Conservation (phyloP, 1,284 basidiomycete species). For the Exsudoporus floridanus region DNA sequence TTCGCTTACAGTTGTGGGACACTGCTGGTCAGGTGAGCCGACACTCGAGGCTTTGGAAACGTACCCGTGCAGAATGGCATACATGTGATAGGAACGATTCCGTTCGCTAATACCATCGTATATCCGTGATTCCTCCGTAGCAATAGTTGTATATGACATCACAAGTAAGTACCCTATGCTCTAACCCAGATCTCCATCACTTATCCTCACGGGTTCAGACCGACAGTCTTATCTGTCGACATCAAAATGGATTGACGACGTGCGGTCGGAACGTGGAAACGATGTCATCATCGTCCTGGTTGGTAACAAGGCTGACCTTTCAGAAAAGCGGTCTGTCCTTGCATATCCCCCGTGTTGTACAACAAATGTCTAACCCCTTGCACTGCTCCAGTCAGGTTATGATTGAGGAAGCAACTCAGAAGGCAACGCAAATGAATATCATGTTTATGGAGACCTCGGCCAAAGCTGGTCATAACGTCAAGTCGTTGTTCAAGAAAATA, state of each 20-base stretch:
- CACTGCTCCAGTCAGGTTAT: slow-evolving; percentile 84
- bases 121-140: slow-evolving; percentile 97
- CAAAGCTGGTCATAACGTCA: slow-evolving; percentile 99
- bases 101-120: slow-evolving; percentile 98
- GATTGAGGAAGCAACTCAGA: slow-evolving; percentile 92
- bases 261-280: slow-evolving; percentile 93
- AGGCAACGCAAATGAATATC: slow-evolving; percentile 90
- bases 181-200: neutral
- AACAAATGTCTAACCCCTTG: slow-evolving; percentile 8
- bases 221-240: slow-evolving; percentile 97
- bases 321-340: slow-evolving; percentile 75
- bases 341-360: slow-evolving; percentile 16
- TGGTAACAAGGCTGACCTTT: slow-evolving; percentile 98
- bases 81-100: slow-evolving; percentile 80
- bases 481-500: slow-evolving; percentile 98
- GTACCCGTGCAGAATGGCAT: slow-evolving; percentile 4
- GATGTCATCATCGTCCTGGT: slow-evolving; percentile 99
- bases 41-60: neutral
- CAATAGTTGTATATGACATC: slow-evolving; percentile 98
- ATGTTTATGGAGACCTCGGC: slow-evolving; percentile 99
- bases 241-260: slow-evolving; percentile 99
- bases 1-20: slow-evolving; percentile 97
- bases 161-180: slow-evolving; percentile 69
- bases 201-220: slow-evolving; percentile 50
- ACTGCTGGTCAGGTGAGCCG: slow-evolving; percentile 87